Evolutionary conservation across 2,329 filamentous ascomycete genomes (phyloP), one percentile per base, ranked within the genome.

Genomic region (Aspergillus melleus): DNA sequence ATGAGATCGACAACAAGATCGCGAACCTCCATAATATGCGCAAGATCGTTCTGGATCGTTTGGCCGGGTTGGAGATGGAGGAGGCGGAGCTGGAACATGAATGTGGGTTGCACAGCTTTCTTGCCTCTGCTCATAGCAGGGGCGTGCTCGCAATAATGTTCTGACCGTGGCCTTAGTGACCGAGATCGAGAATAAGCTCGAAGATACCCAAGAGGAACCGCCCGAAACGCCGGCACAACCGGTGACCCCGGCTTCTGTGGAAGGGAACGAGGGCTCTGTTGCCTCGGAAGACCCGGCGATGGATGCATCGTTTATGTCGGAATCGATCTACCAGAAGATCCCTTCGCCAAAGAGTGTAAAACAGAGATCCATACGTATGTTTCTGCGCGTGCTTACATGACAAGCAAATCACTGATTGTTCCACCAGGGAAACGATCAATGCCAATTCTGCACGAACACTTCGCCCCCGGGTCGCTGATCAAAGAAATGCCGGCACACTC

Each of bases 1-100:
- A 88, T 61, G 95, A 99, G 72, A 96, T 99, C 62, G 95, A 99
- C 78, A 93, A 90, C 78, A 99, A 98, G 77, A 94, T 99, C 64
- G 87, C 91, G 61, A 98, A 98, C 75, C 81, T 99, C 57, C 89
- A 92, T 68, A 91, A 87, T 63, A 97, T 98, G 92, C 89, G 95
- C 66, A 90, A 89, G 72, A 96, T 97, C 62, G 90, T 98, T 50
- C 77, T 99, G 59, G 92, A 97, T 57, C 85, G 95, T 63, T 77
- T 99, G 66, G 93, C 93, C 1, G 86, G 85, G 2, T 79, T 98
- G 62, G 95, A 99, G 77, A 89, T 94, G 74, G 94, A 98, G 70
- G 95, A 99, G 77, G 86, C 90, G 44, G 81, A 96, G 62, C 79
- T 98, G 61, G 95, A 98, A 78, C 91, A 95, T 74, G 93, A 97